phyloP scores from a whole-genome alignment of 2,329 filamentous ascomycete genomes.

The Diaporthe capsici region DNA sequence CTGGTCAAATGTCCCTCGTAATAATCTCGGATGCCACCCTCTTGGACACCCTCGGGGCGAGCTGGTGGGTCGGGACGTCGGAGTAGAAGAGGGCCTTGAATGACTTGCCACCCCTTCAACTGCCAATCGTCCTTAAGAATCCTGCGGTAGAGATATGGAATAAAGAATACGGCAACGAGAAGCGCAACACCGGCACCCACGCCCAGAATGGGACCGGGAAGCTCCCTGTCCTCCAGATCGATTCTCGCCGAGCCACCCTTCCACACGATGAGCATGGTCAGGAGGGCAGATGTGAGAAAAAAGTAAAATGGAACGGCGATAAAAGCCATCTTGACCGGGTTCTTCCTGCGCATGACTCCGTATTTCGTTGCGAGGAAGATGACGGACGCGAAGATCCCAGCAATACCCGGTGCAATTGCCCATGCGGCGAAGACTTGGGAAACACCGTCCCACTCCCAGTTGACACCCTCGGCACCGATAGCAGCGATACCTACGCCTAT shows the following conservation, averaged over 20 bases:
- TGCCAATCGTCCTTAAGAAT: constrained; percentile 74
- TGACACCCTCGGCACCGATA: constrained; percentile 65
- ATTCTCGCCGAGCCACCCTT: constrained; percentile 63
- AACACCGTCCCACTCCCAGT: constrained; percentile 69
- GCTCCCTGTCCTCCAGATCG: constrained; percentile 61
- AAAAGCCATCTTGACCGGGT: constrained; percentile 68
- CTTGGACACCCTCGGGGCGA: constrained; percentile 57
- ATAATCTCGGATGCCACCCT: constrained; percentile 64
- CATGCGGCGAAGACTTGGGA: constrained; percentile 73
- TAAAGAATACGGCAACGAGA: constrained; percentile 66
- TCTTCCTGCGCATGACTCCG: constrained; percentile 65
- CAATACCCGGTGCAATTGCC: constrained; percentile 71
- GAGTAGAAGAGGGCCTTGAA: constrained; percentile 67
- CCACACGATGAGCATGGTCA: constrained; percentile 74
- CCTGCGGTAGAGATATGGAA: constrained; percentile 71
- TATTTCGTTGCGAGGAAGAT: constrained; percentile 72
- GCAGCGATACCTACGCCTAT: constrained; percentile 71
- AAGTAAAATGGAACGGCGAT: constrained; percentile 70
- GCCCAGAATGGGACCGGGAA: constrained; percentile 68
- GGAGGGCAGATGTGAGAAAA: constrained; percentile 65
- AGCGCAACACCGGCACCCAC: constrained; percentile 64
- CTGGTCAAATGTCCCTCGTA: constrained; percentile 69
- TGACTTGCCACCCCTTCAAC: constrained; percentile 68
- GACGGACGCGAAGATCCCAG: constrained; percentile 66
- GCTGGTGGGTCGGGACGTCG: constrained; percentile 58